A percentile compares a stretch with the other conserved stretches of the same genome.
phyloP scores from a whole-genome alignment of 805 yeast species.

The Metschnikowia rubicola region DNA sequence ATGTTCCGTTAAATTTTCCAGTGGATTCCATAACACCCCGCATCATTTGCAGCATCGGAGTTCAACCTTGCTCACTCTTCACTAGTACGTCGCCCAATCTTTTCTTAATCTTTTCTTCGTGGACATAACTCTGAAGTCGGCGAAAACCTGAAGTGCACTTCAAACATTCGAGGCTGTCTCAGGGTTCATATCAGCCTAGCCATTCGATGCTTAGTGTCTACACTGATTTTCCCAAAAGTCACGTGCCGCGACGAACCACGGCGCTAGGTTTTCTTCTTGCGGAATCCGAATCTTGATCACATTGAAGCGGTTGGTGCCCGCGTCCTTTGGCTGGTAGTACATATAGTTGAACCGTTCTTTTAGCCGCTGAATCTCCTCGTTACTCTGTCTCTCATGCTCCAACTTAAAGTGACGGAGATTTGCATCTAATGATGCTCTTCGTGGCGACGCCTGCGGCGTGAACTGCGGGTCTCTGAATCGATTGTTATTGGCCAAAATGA shows the following conservation, averaged over 20 bases:
- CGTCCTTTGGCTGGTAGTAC: slow-evolving; percentile 42
- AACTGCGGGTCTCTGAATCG: slow-evolving; percentile 19
- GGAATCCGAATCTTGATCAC: slow-evolving; percentile 53
- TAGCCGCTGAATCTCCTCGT: slow-evolving; percentile 14
- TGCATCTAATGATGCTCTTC: slow-evolving; percentile 15
- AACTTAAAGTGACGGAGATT: slow-evolving; percentile 11
- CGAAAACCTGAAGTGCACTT: no score
- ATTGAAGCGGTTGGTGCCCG: slow-evolving; percentile 35
- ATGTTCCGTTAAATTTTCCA: no score
- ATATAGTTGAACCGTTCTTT: slow-evolving; percentile 27
- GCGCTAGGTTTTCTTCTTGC: slow-evolving; percentile 59
- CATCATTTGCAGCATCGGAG: no score
- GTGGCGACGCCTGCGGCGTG: slow-evolving; percentile 10
- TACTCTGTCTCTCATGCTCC: slow-evolving; percentile 6
- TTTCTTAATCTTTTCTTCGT: no score
- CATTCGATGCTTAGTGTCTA: neutral
- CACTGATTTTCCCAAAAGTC: slow-evolving; percentile 56
- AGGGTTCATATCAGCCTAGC: neutral
- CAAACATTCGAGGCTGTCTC: no score
- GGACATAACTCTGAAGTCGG: no score
- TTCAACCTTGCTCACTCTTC: no score
- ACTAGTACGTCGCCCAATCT: no score
- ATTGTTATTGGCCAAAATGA: slow-evolving; percentile 20
- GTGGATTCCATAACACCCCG: no score
- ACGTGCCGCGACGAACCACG: slow-evolving; percentile 68